Base-by-base conservation (phyloP, 139 green algal genomes). In the Medakamo hakoo region DNA sequence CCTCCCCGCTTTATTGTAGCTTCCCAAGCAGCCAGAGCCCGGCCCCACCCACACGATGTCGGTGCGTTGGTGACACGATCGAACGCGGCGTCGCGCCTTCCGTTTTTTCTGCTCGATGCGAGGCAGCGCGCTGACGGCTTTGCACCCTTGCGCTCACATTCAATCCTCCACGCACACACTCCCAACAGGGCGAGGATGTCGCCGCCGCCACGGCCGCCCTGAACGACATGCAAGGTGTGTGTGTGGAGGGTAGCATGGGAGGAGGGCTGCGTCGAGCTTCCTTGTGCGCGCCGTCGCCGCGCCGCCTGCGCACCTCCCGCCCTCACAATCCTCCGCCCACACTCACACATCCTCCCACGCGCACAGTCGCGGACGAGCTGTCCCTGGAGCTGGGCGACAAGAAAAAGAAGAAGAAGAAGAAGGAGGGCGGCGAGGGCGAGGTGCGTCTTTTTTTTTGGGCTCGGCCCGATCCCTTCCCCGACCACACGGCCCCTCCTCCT, bases 341-440 rank as follows among this genome's bases (percentile, higher is more conserved):
- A 52, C 40, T 52, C 40, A 9, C 40, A 52, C n/a, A n/a, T n/a
- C n/a, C n/a, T n/a, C n/a, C n/a, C n/a, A n/a, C n/a, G n/a, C n/a
- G n/a, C n/a, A n/a, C n/a, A n/a, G n/a, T n/a, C n/a, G n/a, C n/a
- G n/a, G n/a, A n/a, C n/a, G 72, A 79, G 27, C 70, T 65, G 48
- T 56, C 30, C n/a, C 27, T 76, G 25, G 73, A 73, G 27, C 63
- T 68, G 59, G 49, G 57, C 66, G 67, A 74, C 31, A 77, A 77
- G 70, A 63, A 64, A 63, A 77, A 60, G 70, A 70, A 68, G 67
- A 72, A 57, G 70, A 76, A 63, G 67, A 63, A 40, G 62, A 72
- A 60, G 61, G 59, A 27, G 49, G 40, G 67, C n/a, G 62, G 55
- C 1, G 30, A 58, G 4, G 22, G 18, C 19, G 48, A n/a, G 16